A percentile compares a stretch with the other conserved stretches of the same genome.
These are phyloP conservation scores for Cladophialophora exuberans DNA, from an alignment of 2,329 filamentous ascomycete species.

Conservation along the genomic window DNA sequence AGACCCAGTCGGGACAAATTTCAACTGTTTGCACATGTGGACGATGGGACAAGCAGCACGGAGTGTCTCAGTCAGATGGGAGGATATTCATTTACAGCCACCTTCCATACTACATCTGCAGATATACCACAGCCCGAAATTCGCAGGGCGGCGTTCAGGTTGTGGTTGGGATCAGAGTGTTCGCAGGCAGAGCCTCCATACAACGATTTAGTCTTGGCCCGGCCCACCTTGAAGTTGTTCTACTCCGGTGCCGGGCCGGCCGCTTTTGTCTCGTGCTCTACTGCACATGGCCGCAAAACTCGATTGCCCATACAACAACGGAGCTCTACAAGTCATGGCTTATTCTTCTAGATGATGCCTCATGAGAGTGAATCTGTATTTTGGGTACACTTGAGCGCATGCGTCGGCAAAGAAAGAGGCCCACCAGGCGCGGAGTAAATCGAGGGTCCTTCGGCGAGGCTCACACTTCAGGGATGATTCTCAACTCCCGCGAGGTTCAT, in stretches of 20 bases:
- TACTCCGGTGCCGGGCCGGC: background rate
- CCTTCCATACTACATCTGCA: no score
- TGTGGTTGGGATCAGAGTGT: background rate
- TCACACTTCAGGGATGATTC: background rate
- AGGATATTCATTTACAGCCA: no score
- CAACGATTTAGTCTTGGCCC: conserved; percentile 15
- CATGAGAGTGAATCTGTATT: background rate
- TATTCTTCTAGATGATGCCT: background rate
- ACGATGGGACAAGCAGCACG: background rate
- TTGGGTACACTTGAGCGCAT: no score
- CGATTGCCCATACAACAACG: conserved; percentile 11
- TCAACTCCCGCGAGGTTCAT: no score
- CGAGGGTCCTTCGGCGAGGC: no score
- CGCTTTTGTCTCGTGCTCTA: background rate
- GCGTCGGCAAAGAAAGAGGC: no score
- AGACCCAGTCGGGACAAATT: background rate
- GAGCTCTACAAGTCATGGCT: background rate
- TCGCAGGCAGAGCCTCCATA: conserved; percentile 2
- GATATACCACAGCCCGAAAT: background rate
- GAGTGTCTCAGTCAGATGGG: no score
- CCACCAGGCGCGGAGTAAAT: no score
- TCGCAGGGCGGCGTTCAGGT: background rate
- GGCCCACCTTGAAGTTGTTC: conserved; percentile 6
- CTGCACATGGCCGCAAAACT: conserved; percentile 1
- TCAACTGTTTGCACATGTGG: conserved; percentile 12